These are phyloP conservation scores for Talaromyces sp. DNA, from an alignment of 2,329 filamentous ascomycete species.

Conservation along the genomic window DNA sequence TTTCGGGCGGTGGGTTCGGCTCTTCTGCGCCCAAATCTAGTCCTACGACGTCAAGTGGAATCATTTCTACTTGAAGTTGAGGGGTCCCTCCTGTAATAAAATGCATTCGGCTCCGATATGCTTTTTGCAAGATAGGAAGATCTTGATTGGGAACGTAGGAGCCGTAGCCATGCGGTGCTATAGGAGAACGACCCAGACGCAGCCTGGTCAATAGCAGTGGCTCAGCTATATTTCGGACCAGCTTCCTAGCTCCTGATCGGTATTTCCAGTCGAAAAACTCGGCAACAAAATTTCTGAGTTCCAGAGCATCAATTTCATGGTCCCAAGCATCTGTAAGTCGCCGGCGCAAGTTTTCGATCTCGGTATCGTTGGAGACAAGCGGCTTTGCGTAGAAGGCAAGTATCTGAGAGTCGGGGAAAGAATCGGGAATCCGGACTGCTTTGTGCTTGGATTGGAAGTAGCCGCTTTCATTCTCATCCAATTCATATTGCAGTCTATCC, in stretches of 20 bases:
- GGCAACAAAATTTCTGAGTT: constrained; percentile 66
- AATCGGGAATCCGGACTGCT: constrained; percentile 67
- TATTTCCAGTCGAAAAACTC: constrained; percentile 85
- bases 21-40: constrained; percentile 71
- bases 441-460: constrained; percentile 74
- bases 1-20: constrained; percentile 50
- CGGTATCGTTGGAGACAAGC: constrained; percentile 62
- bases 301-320: constrained; percentile 57
- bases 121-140: constrained; percentile 57
- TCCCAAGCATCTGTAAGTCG: constrained; percentile 54
- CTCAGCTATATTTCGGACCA: constrained; percentile 74
- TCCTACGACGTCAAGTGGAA: constrained; percentile 70
- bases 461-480: constrained; percentile 76
- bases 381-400: constrained; percentile 85
- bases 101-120: constrained; percentile 66
- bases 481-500: constrained; percentile 64
- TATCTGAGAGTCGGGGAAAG: constrained; percentile 74
- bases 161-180: constrained; percentile 21
- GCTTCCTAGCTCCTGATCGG: constrained; percentile 73
- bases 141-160: constrained; percentile 37
- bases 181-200: constrained; percentile 31
- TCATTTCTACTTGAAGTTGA: constrained; percentile 74
- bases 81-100: constrained; percentile 67
- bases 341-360: constrained; percentile 51
- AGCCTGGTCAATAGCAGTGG: constrained; percentile 64